These are phyloP conservation scores for Leccinum glutinopallens DNA, from an alignment of 1,284 basidiomycete genomes.

Conservation along the genomic window DNA sequence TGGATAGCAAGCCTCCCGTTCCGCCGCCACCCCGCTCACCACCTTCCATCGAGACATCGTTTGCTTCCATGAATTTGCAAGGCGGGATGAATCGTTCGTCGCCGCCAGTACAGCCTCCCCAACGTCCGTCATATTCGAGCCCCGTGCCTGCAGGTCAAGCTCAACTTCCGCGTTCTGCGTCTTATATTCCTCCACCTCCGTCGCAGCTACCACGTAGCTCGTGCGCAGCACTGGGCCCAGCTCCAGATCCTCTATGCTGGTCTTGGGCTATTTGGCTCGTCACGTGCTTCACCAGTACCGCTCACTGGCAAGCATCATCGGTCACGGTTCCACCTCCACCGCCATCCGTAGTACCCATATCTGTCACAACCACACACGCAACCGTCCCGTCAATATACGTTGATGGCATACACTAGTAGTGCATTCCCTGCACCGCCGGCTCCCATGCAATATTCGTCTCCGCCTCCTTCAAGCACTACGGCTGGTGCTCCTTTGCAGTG, in stretches of 20 bases:
- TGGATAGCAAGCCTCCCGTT: conserved; percentile 51
- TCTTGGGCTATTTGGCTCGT: conserved; percentile 47
- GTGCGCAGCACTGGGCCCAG: conserved; percentile 31
- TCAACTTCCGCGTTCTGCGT: conserved; percentile 38
- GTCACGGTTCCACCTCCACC: conserved; percentile 23
- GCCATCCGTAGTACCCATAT: conserved; percentile 21
- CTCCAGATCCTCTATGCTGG: conserved; percentile 56
- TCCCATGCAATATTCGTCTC: conserved; percentile 28
- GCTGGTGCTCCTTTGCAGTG: background rate
- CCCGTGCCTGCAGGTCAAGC: conserved; percentile 27
- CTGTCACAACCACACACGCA: conserved; percentile 36
- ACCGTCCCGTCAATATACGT: conserved; percentile 24
- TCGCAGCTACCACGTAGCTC: conserved; percentile 39
- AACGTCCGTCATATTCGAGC: conserved; percentile 26
- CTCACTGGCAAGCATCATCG: conserved; percentile 15
- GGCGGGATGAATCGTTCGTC: conserved; percentile 30
- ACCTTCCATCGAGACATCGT: conserved; percentile 49
- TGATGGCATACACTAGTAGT: conserved; percentile 21
- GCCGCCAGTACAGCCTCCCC: conserved; percentile 28
- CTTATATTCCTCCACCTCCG: conserved; percentile 41
- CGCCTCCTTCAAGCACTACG: conserved; percentile 26
- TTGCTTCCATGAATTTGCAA: conserved; percentile 53
- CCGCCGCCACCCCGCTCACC: conserved; percentile 48
- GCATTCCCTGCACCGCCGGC: conserved; percentile 38
- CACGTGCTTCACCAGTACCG: conserved; percentile 22